Conservation (phyloP, 2,329 filamentous ascomycete genomes). For the Zasmidium angulare region DNA sequence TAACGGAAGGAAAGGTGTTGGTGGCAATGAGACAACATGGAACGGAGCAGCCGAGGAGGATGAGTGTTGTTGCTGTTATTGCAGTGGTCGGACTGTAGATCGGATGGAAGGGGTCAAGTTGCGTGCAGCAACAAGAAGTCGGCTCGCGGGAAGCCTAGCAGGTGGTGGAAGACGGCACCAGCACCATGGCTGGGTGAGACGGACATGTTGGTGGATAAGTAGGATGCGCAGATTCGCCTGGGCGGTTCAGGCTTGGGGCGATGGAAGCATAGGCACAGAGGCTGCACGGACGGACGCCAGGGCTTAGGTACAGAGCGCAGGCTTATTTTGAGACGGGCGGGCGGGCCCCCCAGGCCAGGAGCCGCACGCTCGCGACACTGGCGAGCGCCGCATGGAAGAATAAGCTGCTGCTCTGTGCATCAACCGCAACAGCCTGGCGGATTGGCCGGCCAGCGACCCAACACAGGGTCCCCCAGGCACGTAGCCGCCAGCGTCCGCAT, state of each 20-base stretch:
- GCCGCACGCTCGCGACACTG: constrained; percentile 14
- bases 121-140: background rate
- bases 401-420: constrained; percentile 18
- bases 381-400: constrained; percentile 19
- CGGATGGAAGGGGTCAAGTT: too few relatives aligned
- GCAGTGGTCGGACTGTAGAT: constrained; percentile 22
- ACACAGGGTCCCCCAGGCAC: background rate
- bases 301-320: constrained; percentile 23
- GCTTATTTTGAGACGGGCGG: constrained; percentile 29
- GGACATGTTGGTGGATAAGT: constrained; percentile 35
- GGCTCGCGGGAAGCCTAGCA: constrained; percentile 25
- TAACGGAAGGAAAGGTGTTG: constrained; percentile 21
- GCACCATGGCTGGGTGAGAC: constrained; percentile 19
- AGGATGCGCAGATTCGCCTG: constrained; percentile 24
- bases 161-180: constrained; percentile 15
- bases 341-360: constrained; percentile 13
- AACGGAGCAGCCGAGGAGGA: constrained; percentile 26
- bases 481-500: background rate
- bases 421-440: background rate
- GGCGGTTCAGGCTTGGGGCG: constrained; percentile 16
- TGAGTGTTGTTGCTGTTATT: constrained; percentile 13
- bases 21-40: constrained; percentile 27
- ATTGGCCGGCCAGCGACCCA: background rate
- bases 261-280: constrained; percentile 20
- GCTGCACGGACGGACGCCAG: constrained; percentile 22